These are phyloP conservation scores for Tricharina praecox DNA, from an alignment of 495 filamentous ascomycete species.

Conservation along the genomic window DNA sequence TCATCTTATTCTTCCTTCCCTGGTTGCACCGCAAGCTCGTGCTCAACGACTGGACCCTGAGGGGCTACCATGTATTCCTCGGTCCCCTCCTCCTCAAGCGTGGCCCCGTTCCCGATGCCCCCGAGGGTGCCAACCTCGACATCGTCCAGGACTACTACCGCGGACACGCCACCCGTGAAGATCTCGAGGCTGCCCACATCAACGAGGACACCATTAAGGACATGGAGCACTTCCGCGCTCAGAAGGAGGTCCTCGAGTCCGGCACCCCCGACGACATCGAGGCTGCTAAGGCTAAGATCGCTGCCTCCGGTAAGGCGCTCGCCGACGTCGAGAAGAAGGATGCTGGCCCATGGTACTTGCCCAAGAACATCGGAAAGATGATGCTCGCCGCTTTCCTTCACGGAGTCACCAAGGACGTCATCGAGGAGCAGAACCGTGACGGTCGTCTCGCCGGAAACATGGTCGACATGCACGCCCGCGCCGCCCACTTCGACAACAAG, in stretches of 20 bases:
- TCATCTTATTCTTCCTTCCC: constrained; percentile 43
- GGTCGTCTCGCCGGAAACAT: constrained; percentile 36
- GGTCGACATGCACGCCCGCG: constrained; percentile 42
- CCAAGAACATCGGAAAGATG: constrained; percentile 31
- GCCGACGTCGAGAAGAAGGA: constrained; percentile 18
- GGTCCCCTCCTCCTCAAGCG: constrained; percentile 40
- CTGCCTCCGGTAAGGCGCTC: constrained; percentile 10
- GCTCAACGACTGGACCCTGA: constrained; percentile 38
- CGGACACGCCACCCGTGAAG: constrained; percentile 32
- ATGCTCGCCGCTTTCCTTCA: constrained; percentile 36
- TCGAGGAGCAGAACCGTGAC: constrained; percentile 30
- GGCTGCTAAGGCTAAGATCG: constrained; percentile 11
- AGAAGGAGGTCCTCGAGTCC: constrained; percentile 7
- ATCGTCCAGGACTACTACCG: constrained; percentile 41
- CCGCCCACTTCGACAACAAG: constrained; percentile 53
- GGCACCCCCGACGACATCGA: constrained; percentile 17
- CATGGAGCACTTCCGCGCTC: constrained; percentile 9
- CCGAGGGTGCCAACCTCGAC: constrained; percentile 27
- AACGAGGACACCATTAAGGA: constrained; percentile 11
- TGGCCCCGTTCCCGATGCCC: constrained; percentile 34
- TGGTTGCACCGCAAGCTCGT: constrained; percentile 44
- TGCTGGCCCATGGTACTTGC: constrained; percentile 28
- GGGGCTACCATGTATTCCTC: constrained; percentile 39
- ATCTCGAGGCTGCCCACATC: constrained; percentile 31
- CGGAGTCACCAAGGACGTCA: constrained; percentile 44